phyloP scores from a whole-genome alignment of 176 grass and related monocot species.

The Tuctoria greenei region DNA sequence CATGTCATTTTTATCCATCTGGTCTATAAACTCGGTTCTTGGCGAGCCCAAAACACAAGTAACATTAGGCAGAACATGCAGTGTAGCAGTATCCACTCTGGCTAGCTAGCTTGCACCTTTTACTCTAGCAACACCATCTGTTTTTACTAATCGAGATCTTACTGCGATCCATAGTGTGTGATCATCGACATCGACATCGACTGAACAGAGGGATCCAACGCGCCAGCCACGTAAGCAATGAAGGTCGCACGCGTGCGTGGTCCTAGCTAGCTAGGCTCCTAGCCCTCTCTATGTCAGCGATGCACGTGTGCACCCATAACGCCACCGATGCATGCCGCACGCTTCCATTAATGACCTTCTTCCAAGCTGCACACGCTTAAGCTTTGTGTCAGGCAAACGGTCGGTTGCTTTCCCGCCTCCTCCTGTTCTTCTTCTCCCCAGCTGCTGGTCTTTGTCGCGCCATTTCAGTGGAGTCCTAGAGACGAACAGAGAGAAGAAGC shows the following conservation, averaged over 20 bases:
- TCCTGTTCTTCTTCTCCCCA: neutral
- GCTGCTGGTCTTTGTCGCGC: neutral
- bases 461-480: slow-evolving; percentile 33
- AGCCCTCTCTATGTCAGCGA: slow-evolving; percentile 2
- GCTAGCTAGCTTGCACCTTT: neutral
- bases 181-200: no score
- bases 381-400: slow-evolving; percentile 5
- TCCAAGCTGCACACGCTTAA: neutral
- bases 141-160: neutral
- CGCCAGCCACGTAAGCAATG: neutral
- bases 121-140: neutral
- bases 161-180: neutral
- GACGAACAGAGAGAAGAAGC: neutral
- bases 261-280: neutral
- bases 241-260: neutral
- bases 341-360: neutral
- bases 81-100: neutral
- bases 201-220: neutral
- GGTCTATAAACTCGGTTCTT: neutral
- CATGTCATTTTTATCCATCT: neutral
- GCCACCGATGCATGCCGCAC: slow-evolving; percentile 1
- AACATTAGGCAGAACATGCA: neutral
- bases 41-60: neutral
- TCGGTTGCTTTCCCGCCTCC: slow-evolving; percentile 7
- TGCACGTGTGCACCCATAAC: slow-evolving; percentile 10